Evolutionary conservation across 73 alveolate genomes (phyloP).

Genomic region (Paramecium sonneborni): DNA sequence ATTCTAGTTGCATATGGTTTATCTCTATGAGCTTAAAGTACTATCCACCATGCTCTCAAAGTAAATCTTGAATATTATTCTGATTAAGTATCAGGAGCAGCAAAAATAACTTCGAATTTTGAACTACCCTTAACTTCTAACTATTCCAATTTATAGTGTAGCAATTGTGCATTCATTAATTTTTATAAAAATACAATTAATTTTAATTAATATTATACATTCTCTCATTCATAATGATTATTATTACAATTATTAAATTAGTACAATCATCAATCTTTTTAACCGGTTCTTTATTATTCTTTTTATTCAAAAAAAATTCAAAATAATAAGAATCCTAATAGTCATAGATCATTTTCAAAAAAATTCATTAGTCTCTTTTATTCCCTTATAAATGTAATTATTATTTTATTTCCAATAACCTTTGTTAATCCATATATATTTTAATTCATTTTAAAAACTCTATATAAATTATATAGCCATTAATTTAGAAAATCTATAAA

Average conservation of each 20-base stretch:
- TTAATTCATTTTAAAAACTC: not conserved
- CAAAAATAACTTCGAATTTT: not conserved
- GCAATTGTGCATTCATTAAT: constrained; percentile 2
- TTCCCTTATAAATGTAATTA: not conserved
- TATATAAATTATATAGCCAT: not conserved
- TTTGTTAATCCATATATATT: not conserved
- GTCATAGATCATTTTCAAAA: not conserved
- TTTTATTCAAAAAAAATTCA: not conserved
- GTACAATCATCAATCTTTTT: not conserved
- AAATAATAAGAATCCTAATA: not conserved
- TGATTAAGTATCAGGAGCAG: not conserved
- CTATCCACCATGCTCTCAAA: not conserved
- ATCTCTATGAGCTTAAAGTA: not conserved
- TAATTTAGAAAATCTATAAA: not conserved
- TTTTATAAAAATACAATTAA: not conserved
- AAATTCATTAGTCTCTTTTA: not conserved
- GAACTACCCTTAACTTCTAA: not conserved
- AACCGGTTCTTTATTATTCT: not conserved
- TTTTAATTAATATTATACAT: too few relatives aligned
- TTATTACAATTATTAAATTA: not conserved
- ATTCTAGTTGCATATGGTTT: constrained; percentile 68
- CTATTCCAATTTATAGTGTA: not conserved
- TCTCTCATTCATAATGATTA: too few relatives aligned
- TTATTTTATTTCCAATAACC: not conserved
- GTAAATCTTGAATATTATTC: not conserved